Percentiles rank a stretch among this genome's conserved stretches.
phyloP scores from a whole-genome alignment of 805 yeast species.

The Wickerhamomyces queroliae region DNA sequence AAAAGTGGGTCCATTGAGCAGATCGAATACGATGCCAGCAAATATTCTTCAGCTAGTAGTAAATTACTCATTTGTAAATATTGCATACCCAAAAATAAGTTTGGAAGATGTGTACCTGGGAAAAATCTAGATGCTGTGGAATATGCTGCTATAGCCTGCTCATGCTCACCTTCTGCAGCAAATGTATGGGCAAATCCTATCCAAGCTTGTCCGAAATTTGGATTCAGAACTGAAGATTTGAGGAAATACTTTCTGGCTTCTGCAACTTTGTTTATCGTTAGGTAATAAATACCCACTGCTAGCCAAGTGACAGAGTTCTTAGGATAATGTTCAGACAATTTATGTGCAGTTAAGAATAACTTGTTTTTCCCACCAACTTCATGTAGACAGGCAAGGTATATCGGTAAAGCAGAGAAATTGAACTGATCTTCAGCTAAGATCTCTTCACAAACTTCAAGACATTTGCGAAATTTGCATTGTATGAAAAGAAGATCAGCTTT shows the following conservation, averaged over 20 bases:
- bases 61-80: constrained; percentile 83
- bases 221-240: constrained; percentile 81
- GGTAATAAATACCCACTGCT: constrained; percentile 86
- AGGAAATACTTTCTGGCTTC: constrained; percentile 88
- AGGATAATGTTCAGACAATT: constrained; percentile 80
- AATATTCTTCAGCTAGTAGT: constrained; percentile 80
- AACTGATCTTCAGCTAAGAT: constrained; percentile 51
- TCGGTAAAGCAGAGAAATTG: constrained; percentile 68
- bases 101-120: constrained; percentile 87
- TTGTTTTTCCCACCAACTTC: constrained; percentile 82
- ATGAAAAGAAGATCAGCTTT: constrained; percentile 65
- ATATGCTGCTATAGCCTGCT: constrained; percentile 95
- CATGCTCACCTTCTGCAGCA: constrained; percentile 98
- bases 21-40: constrained; percentile 64
- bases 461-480: constrained; percentile 74
- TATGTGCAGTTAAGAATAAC: constrained; percentile 75
- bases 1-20: constrained; percentile 85
- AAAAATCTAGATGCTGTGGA: constrained; percentile 92
- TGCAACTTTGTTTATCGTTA: constrained; percentile 60
- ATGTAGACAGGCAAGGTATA: constrained; percentile 75
- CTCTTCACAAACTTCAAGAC: constrained; percentile 67
- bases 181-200: constrained; percentile 97
- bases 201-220: constrained; percentile 95
- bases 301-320: constrained; percentile 82
- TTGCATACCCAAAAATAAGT: constrained; percentile 92